Conservation (phyloP, 2,329 filamentous ascomycete species). For the Aciculosporium take region DNA sequence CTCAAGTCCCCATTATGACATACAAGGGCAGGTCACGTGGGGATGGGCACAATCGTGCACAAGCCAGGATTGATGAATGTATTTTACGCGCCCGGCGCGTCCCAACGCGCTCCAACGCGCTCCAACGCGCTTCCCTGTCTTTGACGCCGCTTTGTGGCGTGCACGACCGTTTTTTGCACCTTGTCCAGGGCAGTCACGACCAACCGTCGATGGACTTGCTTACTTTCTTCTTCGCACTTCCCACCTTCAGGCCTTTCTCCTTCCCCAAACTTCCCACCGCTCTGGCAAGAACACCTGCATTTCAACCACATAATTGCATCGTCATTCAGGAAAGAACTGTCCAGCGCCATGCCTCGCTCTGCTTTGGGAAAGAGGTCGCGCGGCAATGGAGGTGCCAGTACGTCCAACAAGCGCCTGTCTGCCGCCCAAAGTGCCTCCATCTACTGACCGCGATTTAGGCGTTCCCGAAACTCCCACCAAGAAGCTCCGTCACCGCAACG, state of each 20-base stretch:
- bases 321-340: conserved; percentile 9
- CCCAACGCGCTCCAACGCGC: conserved; percentile 13
- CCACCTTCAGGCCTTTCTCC: neutral
- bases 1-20: neutral
- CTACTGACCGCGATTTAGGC: conserved; percentile 10
- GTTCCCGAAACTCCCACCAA: conserved; percentile 26
- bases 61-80: conserved; percentile 17
- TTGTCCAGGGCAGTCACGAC: neutral
- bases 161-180: conserved; percentile 3
- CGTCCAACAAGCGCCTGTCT: conserved; percentile 6
- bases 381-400: conserved; percentile 16
- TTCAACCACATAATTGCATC: conserved; percentile 2
- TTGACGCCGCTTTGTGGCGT: conserved; percentile 8
- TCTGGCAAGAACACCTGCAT: conserved; percentile 2
- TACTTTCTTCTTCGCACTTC: neutral
- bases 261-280: neutral
- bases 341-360: conserved; percentile 16
- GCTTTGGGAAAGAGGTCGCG: conserved; percentile 23
- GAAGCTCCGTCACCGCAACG: conserved; percentile 29
- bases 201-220: neutral
- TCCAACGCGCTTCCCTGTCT: conserved; percentile 6
- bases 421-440: neutral
- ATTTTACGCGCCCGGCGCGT: conserved; percentile 18
- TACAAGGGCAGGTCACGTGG: conserved; percentile 6
- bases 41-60: conserved; percentile 9